Conservation (phyloP, 192 early-diverging fungal species). For the Coemansia sp. region DNA sequence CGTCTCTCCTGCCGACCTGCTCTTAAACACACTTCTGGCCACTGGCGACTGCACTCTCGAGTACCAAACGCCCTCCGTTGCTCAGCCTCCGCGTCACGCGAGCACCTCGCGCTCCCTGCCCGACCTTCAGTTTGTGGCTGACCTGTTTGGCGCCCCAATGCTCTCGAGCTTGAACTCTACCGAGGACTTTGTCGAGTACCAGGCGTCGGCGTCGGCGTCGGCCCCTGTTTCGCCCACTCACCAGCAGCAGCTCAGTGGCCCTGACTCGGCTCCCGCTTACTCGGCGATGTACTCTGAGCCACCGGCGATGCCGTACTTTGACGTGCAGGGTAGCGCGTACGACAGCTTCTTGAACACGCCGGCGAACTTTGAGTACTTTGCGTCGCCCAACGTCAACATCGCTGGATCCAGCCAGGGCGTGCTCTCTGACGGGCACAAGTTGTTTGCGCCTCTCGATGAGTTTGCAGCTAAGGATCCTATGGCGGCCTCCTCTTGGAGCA, state of each 20-base stretch:
- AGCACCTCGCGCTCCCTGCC: constrained; percentile 20
- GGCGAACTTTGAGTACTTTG: constrained; percentile 10
- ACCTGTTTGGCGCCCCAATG: constrained; percentile 30
- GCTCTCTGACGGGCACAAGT: constrained; percentile 3
- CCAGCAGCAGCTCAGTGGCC: constrained; percentile 9
- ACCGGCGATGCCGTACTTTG: constrained; percentile 8
- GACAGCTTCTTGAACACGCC: constrained; percentile 47
- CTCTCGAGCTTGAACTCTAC: constrained; percentile 7
- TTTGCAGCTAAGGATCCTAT: constrained; percentile 26
- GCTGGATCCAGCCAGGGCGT: not conserved
- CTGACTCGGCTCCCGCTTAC: constrained; percentile 22
- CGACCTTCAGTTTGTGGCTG: constrained; percentile 3
- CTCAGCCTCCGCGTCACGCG: not conserved
- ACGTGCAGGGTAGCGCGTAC: constrained; percentile 35
- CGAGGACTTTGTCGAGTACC: constrained; percentile 9
- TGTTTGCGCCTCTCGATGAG: constrained; percentile 57
- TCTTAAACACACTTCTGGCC: constrained; percentile 21
- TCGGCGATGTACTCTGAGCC: constrained; percentile 9
- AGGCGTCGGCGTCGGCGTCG: constrained; percentile 24
- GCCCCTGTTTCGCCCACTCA: constrained; percentile 26
- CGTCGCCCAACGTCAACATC: constrained; percentile 17
- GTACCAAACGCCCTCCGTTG: constrained; percentile 17
- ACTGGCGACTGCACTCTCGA: constrained; percentile 26
- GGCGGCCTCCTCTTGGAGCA: not conserved
- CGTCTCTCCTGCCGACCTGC: constrained; percentile 11